Evolutionary conservation across 352 stramenopile species (phyloP).

Genomic region (Thalassiosira oceanica): DNA sequence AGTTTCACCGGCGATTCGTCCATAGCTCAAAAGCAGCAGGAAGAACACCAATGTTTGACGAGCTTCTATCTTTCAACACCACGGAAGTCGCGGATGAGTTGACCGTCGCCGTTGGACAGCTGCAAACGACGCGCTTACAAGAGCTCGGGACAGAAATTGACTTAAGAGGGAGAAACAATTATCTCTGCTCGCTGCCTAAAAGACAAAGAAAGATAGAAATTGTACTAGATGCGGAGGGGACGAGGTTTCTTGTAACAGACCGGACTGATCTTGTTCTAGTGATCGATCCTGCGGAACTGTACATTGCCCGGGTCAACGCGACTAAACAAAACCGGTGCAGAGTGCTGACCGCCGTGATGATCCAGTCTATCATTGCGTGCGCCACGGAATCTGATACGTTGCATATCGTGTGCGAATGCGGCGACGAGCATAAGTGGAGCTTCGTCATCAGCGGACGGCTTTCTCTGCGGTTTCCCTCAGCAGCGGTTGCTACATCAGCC

Average conservation of each 20-base stretch:
- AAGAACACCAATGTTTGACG: constrained; percentile 14
- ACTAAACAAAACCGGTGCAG: constrained; percentile 27
- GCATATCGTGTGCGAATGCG: not conserved
- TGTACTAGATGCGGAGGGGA: constrained; percentile 5
- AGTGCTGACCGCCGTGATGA: constrained; percentile 20
- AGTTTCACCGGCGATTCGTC: constrained; percentile 23
- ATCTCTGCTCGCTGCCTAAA: constrained; percentile 23
- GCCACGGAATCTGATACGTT: constrained; percentile 21
- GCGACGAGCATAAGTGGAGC: not conserved
- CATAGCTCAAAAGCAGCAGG: constrained; percentile 3
- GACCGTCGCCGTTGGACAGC: constrained; percentile 45
- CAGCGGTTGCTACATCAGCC: constrained; percentile 2
- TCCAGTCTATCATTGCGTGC: constrained; percentile 32
- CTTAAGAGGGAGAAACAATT: constrained; percentile 55
- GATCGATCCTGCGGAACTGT: constrained; percentile 36
- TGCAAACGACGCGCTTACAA: constrained; percentile 31
- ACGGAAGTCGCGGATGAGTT: constrained; percentile 59
- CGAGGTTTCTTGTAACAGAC: constrained; percentile 13
- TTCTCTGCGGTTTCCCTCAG: constrained; percentile 20
- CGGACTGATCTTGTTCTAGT: constrained; percentile 29
- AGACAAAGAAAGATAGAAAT: constrained; percentile 8
- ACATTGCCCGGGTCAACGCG: constrained; percentile 24
- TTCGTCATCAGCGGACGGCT: constrained; percentile 34
- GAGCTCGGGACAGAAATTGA: constrained; percentile 60
- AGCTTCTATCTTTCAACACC: constrained; percentile 29